A percentile compares a stretch with the other conserved stretches of the same genome.
These are phyloP conservation scores for Nannizzia gypsea DNA, from an alignment of 2,329 filamentous ascomycete genomes.

Conservation along the genomic window DNA sequence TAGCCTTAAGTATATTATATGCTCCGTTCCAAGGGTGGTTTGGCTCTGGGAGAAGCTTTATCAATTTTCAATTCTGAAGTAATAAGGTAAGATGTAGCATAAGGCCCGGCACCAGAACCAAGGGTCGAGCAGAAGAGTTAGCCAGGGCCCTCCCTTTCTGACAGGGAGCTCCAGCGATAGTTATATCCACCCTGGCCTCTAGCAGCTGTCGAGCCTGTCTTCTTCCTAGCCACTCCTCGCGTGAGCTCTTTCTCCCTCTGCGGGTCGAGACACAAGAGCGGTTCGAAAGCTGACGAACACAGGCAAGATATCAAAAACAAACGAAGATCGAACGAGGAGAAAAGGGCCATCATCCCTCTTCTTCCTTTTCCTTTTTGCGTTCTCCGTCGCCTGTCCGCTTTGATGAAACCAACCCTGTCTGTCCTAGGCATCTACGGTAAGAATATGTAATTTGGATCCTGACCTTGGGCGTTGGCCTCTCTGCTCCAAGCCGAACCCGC, in stretches of 20 bases:
- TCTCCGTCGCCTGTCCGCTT: neutral
- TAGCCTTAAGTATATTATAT: neutral
- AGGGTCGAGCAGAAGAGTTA: neutral
- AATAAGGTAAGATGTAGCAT: too few species aligned
- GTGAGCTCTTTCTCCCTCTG: neutral
- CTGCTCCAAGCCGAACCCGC: neutral
- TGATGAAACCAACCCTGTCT: neutral
- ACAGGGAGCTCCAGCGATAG: neutral
- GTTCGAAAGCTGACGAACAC: neutral
- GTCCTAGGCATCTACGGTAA: neutral
- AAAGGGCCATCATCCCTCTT: neutral
- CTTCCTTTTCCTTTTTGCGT: too few species aligned
- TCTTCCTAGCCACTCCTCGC: neutral
- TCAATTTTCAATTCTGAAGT: neutral
- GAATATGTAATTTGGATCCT: neutral
- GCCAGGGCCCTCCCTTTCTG: neutral
- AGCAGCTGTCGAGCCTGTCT: neutral
- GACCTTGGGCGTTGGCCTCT: neutral
- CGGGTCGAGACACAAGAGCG: neutral
- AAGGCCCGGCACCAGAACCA: neutral
- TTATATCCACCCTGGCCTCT: neutral
- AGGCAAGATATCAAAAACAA: neutral
- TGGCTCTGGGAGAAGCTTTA: neutral
- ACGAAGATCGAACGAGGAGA: too few species aligned
- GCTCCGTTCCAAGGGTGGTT: neutral